Conservation (phyloP, 495 filamentous ascomycete species). For the Trichocladium antarcticum region DNA sequence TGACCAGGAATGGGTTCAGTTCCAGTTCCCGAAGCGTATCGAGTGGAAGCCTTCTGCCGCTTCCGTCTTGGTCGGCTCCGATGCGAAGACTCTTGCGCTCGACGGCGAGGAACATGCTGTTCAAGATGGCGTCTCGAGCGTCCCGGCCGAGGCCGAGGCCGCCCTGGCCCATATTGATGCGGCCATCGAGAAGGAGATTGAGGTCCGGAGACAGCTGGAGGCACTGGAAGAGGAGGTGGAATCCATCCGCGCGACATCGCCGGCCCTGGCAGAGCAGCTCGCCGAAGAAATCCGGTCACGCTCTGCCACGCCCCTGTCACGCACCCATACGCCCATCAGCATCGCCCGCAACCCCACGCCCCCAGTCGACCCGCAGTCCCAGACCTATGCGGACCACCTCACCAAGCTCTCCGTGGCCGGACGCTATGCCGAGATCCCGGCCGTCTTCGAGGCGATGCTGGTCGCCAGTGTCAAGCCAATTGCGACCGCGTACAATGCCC, state of each 20-base stretch:
- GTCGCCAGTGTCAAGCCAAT: constrained; percentile 65
- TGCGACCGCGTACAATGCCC: constrained; percentile 76
- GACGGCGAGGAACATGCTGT: constrained; percentile 19
- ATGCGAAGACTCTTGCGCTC: constrained; percentile 34
- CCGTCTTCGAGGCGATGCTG: constrained; percentile 78
- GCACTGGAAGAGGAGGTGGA: constrained; percentile 36
- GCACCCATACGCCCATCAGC: constrained; percentile 31
- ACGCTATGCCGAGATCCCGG: constrained; percentile 75
- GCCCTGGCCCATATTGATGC: constrained; percentile 41
- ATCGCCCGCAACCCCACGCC: constrained; percentile 35
- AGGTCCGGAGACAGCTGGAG: constrained; percentile 36
- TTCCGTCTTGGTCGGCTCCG: constrained; percentile 39
- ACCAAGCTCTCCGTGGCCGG: constrained; percentile 53
- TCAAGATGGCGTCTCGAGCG: constrained; percentile 9
- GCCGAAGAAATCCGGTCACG: constrained; percentile 32
- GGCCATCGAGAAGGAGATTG: constrained; percentile 39
- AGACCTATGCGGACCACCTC: constrained; percentile 62
- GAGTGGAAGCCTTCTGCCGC: constrained; percentile 63
- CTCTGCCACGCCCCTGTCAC: constrained; percentile 29
- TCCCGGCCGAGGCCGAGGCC: constrained; percentile 29
- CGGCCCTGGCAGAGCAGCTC: constrained; percentile 27
- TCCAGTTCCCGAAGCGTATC: constrained; percentile 74
- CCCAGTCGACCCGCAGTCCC: constrained; percentile 46
- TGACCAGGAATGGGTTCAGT: constrained; percentile 79
- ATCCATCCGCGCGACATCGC: constrained; percentile 28